Conservation (phyloP, 2,329 filamentous ascomycete genomes). For the Corynespora cassiicola region DNA sequence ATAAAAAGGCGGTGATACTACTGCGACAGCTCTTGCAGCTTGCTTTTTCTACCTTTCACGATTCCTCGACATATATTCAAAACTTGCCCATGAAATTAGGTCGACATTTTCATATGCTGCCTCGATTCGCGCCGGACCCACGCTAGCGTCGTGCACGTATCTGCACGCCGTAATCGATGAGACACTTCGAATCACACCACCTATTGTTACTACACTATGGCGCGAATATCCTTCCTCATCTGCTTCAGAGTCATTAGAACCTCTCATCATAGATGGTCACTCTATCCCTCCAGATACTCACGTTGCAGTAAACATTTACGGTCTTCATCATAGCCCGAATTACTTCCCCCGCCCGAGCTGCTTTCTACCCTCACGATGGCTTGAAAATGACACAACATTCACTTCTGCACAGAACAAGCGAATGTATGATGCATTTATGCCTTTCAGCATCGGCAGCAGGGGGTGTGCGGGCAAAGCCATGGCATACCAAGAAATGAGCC, state of each 20-base stretch:
- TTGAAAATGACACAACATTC: not conserved
- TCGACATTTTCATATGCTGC: slow-evolving; percentile 10
- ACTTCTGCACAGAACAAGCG: too few species aligned
- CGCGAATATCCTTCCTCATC: slow-evolving; percentile 5
- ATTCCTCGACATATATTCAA: too few species aligned
- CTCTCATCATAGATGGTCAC: slow-evolving; percentile 12
- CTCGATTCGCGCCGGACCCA: slow-evolving; percentile 16
- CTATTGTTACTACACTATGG: slow-evolving; percentile 6
- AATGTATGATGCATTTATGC: slow-evolving; percentile 5
- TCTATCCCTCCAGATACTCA: slow-evolving; percentile 9
- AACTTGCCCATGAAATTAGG: slow-evolving; percentile 9
- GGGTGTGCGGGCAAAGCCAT: slow-evolving; percentile 12
- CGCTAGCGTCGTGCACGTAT: slow-evolving; percentile 17
- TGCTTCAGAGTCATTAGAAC: not conserved
- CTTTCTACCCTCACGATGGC: too few species aligned
- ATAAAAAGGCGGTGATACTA: too few species aligned
- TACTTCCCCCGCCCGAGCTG: not conserved
- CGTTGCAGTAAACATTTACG: slow-evolving; percentile 15
- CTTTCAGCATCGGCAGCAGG: slow-evolving; percentile 8
- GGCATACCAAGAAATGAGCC: slow-evolving; percentile 12
- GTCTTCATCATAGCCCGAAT: slow-evolving; percentile 1
- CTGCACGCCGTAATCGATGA: slow-evolving; percentile 27
- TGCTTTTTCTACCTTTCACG: slow-evolving; percentile 51
- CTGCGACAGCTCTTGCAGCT: slow-evolving; percentile 38
- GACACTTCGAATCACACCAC: slow-evolving; percentile 20